phyloP scores from a whole-genome alignment of 1,284 basidiomycete species.

The Porogramme epimiltina region DNA sequence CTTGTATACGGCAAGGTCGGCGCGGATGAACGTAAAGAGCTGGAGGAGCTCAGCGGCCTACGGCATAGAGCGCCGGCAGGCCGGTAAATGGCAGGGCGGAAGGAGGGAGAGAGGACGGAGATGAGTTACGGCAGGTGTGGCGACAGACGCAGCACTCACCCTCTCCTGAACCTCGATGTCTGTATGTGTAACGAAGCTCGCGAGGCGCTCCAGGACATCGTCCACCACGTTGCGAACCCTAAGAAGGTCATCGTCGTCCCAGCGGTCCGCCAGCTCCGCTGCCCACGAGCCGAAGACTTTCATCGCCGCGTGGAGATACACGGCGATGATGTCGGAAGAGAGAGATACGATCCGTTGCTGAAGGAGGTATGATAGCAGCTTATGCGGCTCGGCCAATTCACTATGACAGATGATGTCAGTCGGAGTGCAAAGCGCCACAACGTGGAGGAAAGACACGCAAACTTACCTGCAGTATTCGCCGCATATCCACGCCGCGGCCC shows the following conservation, averaged over 20 bases:
- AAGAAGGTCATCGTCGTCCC: conserved; percentile 71
- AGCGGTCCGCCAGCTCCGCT: conserved; percentile 70
- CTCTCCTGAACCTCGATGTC: conserved; percentile 93
- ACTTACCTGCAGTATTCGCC: conserved; percentile 87
- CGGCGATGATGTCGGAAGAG: conserved; percentile 62
- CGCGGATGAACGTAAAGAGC: conserved; percentile 79
- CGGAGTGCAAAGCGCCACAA: not conserved
- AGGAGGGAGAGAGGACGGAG: not conserved
- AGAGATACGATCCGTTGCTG: conserved; percentile 56
- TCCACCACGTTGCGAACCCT: conserved; percentile 66
- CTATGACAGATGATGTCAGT: conserved; percentile 35
- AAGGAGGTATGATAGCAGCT: conserved; percentile 69
- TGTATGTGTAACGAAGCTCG: conserved; percentile 54
- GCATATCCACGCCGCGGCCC: conserved; percentile 94
- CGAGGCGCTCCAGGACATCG: conserved; percentile 56
- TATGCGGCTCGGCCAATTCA: conserved; percentile 70
- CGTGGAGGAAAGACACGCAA: not conserved
- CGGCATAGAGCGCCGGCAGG: not conserved
- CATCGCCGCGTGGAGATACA: conserved; percentile 81
- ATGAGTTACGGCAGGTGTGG: not conserved
- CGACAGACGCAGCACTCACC: conserved; percentile 44
- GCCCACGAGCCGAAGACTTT: conserved; percentile 91
- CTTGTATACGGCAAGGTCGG: conserved; percentile 70
- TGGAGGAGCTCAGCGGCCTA: conserved; percentile 82
- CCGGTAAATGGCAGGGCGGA: not conserved